Evolutionary conservation across 2,329 filamentous ascomycete species (phyloP).

Genomic region (Aspergillus uvarum): DNA sequence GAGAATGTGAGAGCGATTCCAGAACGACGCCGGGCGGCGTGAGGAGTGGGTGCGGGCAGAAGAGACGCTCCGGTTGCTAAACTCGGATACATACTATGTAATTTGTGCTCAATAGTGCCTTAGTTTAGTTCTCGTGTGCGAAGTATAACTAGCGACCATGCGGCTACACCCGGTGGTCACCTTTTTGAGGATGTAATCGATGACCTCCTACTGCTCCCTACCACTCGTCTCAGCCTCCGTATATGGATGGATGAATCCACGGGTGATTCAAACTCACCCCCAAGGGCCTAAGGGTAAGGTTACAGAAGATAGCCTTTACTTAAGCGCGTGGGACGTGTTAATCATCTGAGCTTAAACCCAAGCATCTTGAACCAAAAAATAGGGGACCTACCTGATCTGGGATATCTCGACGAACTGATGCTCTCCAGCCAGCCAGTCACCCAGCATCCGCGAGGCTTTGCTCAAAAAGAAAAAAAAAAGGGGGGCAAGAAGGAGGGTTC

Average conservation of each 20-base stretch:
- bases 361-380: background rate
- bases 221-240: background rate
- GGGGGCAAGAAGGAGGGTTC: background rate
- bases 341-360: slow-evolving; percentile 7
- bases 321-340: slow-evolving; percentile 4
- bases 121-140: background rate
- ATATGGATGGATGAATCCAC: background rate
- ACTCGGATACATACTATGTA: background rate
- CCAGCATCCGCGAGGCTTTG: background rate
- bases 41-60: background rate
- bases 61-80: background rate
- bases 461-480: background rate
- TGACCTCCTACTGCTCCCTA: too few relatives aligned
- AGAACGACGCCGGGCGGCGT: background rate
- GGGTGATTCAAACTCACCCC: too few relatives aligned
- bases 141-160: too few relatives aligned
- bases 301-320: background rate
- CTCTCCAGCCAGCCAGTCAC: background rate
- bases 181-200: too few relatives aligned
- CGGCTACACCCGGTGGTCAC: too few relatives aligned
- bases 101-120: background rate
- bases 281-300: background rate
- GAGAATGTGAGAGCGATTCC: background rate
- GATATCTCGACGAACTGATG: slow-evolving; percentile 2
- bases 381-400: background rate